Evolutionary conservation across 495 filamentous ascomycete genomes (phyloP).

Genomic region (Aspergillus haitiensis): DNA sequence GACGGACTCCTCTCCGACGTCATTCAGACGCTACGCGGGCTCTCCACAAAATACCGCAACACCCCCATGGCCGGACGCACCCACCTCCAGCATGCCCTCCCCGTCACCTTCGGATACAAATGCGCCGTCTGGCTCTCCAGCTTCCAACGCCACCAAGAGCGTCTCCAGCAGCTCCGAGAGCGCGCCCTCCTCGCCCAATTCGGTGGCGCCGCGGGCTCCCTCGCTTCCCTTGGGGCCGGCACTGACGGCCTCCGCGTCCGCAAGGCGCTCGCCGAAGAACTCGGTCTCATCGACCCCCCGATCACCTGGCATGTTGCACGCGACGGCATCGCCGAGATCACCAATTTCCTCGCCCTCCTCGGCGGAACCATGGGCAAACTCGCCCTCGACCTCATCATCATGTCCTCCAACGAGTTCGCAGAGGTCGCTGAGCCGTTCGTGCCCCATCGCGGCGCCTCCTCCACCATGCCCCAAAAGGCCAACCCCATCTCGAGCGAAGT

Average conservation of each 20-base stretch:
- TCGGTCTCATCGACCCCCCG: conserved; percentile 38
- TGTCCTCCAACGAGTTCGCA: conserved; percentile 55
- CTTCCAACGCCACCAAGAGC: conserved; percentile 44
- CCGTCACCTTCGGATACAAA: conserved; percentile 52
- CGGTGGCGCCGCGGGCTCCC: conserved; percentile 50
- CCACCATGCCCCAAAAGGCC: conserved; percentile 57
- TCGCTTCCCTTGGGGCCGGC: conserved; percentile 41
- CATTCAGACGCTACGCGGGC: conserved; percentile 33
- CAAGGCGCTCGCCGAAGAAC: conserved; percentile 38
- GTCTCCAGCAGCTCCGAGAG: conserved; percentile 39
- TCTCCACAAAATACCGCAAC: conserved; percentile 44
- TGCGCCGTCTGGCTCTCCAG: conserved; percentile 47
- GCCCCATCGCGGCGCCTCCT: conserved; percentile 53
- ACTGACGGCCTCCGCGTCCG: conserved; percentile 41
- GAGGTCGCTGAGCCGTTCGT: conserved; percentile 58
- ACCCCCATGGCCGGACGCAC: conserved; percentile 55
- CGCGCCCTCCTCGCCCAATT: conserved; percentile 47
- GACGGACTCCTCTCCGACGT: conserved; percentile 38
- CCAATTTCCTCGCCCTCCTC: conserved; percentile 51
- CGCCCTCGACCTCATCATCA: conserved; percentile 55
- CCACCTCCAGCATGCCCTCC: conserved; percentile 53
- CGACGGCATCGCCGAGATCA: conserved; percentile 51
- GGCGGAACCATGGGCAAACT: conserved; percentile 52
- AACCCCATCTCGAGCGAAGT: conserved; percentile 57
- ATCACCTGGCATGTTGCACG: conserved; percentile 52